Percentiles rank a stretch among this genome's conserved stretches.
These are phyloP conservation scores for Dactylonectria macrodidyma DNA, from an alignment of 2,329 filamentous ascomycete species.

Conservation along the genomic window DNA sequence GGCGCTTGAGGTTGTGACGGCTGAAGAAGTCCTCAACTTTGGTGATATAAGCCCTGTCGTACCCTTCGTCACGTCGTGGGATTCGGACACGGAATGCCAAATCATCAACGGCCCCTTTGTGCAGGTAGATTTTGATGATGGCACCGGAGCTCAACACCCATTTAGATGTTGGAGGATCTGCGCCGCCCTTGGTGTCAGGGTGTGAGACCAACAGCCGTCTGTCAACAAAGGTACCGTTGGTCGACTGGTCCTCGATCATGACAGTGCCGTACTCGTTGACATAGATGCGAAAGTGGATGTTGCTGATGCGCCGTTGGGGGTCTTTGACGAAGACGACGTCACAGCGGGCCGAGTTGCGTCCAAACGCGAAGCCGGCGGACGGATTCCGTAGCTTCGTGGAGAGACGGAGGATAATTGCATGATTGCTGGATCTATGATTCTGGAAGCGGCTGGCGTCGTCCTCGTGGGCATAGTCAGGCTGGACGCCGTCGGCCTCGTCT, in stretches of 20 bases:
- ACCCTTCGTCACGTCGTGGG: conserved; percentile 79
- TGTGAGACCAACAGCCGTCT: conserved; percentile 71
- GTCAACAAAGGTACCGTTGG: conserved; percentile 95
- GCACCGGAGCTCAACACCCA: conserved; percentile 81
- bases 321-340: conserved; percentile 81
- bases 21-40: conserved; percentile 80
- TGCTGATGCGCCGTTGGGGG: conserved; percentile 83
- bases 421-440: conserved; percentile 64
- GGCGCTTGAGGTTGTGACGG: conserved; percentile 51
- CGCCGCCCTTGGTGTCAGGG: conserved; percentile 53
- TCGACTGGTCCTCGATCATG: conserved; percentile 95
- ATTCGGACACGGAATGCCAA: conserved; percentile 90
- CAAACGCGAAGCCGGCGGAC: conserved; percentile 85
- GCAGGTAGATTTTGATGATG: conserved; percentile 78
- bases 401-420: conserved; percentile 85
- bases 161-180: conserved; percentile 51
- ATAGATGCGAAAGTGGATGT: conserved; percentile 95
- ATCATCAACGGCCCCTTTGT: conserved; percentile 64
- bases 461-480: conserved; percentile 66
- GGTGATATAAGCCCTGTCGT: conserved; percentile 74
- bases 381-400: conserved; percentile 81
- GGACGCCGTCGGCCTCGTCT: conserved; percentile 64
- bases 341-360: conserved; percentile 79
- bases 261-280: conserved; percentile 88
- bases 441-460: conserved; percentile 65